A percentile compares a stretch with the other conserved stretches of the same genome.
These are phyloP conservation scores for Phytophthora multivora DNA, from an alignment of 352 stramenopile species.

Conservation along the genomic window DNA sequence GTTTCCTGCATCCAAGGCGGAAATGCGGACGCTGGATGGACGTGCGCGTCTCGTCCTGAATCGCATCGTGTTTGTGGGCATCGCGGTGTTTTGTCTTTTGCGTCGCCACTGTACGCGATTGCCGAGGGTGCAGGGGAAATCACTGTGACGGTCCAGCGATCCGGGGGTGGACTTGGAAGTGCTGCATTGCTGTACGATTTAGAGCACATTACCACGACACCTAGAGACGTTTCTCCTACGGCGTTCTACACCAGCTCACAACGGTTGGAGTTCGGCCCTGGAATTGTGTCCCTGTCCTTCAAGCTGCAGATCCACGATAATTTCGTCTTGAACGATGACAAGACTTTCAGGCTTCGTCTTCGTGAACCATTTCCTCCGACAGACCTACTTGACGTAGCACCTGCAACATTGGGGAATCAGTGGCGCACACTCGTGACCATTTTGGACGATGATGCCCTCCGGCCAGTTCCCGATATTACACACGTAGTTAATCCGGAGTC, in stretches of 20 bases:
- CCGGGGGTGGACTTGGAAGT: constrained; percentile 84
- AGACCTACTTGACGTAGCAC: constrained; percentile 17
- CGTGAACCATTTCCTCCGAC: constrained; percentile 33
- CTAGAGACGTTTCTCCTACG: constrained; percentile 80
- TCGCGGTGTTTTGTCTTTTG: constrained; percentile 88
- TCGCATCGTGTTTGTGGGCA: constrained; percentile 93
- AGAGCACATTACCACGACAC: constrained; percentile 77
- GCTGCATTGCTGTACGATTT: constrained; percentile 84
- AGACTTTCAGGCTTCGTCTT: constrained; percentile 70
- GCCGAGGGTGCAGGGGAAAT: constrained; percentile 73
- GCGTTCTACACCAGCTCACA: constrained; percentile 89
- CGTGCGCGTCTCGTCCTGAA: constrained; percentile 45
- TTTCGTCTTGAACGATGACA: constrained; percentile 63
- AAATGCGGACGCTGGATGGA: constrained; percentile 65
- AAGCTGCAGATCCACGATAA: constrained; percentile 93
- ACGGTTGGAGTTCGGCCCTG: constrained; percentile 77
- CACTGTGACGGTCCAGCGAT: constrained; percentile 83
- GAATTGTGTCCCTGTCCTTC: constrained; percentile 88
- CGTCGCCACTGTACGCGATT: constrained; percentile 85
- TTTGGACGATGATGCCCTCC: constrained; percentile 58
- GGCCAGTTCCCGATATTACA: constrained; percentile 47
- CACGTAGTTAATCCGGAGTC: constrained; percentile 35
- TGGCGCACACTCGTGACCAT: constrained; percentile 71
- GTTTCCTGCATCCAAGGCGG: constrained; percentile 66
- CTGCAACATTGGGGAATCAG: constrained; percentile 61